These are phyloP conservation scores for Ganoderma leucocontextum DNA, from an alignment of 1,284 basidiomycete species.

Conservation along the genomic window DNA sequence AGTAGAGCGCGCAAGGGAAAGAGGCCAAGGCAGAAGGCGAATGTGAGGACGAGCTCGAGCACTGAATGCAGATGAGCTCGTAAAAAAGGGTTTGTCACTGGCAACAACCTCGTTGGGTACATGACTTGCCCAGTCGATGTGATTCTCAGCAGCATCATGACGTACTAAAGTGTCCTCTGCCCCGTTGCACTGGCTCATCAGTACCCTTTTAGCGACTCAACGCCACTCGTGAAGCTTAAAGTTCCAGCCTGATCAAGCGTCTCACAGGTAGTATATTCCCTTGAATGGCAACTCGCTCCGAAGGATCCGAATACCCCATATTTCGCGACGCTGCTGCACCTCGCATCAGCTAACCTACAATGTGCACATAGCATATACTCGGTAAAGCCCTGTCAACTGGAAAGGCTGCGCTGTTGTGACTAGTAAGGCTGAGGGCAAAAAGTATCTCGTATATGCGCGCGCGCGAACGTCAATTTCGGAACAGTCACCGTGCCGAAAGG, in stretches of 20 bases:
- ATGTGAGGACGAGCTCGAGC: neutral
- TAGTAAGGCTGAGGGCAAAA: too few species aligned
- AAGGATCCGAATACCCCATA: too few species aligned
- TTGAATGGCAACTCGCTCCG: too few species aligned
- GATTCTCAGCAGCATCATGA: conserved; percentile 2
- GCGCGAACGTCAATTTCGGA: too few species aligned
- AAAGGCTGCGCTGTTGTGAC: too few species aligned
- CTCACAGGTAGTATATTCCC: neutral
- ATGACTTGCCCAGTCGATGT: neutral
- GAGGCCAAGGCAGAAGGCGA: neutral
- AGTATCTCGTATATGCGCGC: too few species aligned
- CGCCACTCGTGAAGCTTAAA: conserved; percentile 5
- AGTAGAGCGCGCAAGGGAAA: neutral
- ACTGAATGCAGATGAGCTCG: neutral
- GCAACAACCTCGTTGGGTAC: conserved; percentile 1
- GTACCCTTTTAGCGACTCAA: conserved; percentile 19
- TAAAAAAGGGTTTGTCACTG: neutral
- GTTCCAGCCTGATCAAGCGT: too few species aligned
- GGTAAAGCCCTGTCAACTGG: too few species aligned
- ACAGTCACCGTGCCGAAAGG: too few species aligned
- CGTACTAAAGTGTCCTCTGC: neutral
- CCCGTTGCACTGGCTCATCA: conserved; percentile 15
- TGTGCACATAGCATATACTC: too few species aligned
- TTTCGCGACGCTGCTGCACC: too few species aligned
- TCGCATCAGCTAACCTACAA: too few species aligned